Evolutionary conservation across 345 rosid genomes (phyloP).

Genomic region (Aquilaria yunnanensis): DNA sequence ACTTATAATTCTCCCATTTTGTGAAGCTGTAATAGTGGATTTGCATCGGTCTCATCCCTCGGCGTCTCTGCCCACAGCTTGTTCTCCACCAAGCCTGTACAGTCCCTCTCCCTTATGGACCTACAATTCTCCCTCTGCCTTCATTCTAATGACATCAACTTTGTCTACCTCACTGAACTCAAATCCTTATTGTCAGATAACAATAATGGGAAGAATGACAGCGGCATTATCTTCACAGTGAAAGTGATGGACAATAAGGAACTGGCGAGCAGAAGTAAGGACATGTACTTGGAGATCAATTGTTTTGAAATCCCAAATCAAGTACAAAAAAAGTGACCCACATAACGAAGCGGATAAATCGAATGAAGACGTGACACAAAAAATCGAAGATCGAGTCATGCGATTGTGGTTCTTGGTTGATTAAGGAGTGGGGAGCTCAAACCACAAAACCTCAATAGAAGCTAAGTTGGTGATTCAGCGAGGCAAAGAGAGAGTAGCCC

Average conservation of each 20-base stretch:
- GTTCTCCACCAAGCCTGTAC: conserved; percentile 40
- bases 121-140: conserved; percentile 74
- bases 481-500: too few relatives aligned
- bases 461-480: too few relatives aligned
- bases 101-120: conserved; percentile 60
- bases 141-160: conserved; percentile 91
- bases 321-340: too few relatives aligned
- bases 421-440: too few relatives aligned
- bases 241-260: conserved; percentile 94
- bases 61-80: conserved; percentile 57
- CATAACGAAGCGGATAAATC: too few relatives aligned
- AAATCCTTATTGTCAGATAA: conserved; percentile 27
- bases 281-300: background rate
- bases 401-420: too few relatives aligned
- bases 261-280: conserved; percentile 64
- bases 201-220: background rate
- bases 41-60: conserved; percentile 59
- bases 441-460: too few relatives aligned
- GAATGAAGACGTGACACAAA: too few relatives aligned
- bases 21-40: conserved; percentile 9
- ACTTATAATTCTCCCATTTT: too few relatives aligned
- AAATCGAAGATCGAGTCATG: too few relatives aligned
- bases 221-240: conserved; percentile 39
- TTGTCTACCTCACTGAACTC: conserved; percentile 74
- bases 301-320: too few relatives aligned